Evolutionary conservation across 805 yeast genomes (phyloP).

Genomic region (Kazachstania martiniae): DNA sequence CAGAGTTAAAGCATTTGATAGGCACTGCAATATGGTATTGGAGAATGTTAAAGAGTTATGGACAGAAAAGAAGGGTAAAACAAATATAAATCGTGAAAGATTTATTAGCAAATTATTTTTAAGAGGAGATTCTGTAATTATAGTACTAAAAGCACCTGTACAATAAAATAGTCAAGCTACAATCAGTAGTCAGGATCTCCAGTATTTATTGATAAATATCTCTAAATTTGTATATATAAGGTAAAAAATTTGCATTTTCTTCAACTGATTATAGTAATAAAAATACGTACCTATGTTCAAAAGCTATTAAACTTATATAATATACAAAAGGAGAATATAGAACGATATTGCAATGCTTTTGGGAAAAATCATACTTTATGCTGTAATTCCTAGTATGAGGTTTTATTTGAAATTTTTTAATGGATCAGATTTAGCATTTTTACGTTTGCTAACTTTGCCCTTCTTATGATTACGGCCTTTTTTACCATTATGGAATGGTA

Average conservation of each 20-base stretch:
- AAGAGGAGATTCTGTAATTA: constrained; percentile 91
- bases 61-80: constrained; percentile 62
- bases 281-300: no score
- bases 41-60: constrained; percentile 83
- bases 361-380: no score
- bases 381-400: no score
- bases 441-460: constrained; percentile 35
- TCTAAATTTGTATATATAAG: no score
- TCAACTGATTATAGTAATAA: no score
- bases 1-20: constrained; percentile 86
- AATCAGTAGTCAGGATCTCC: no score
- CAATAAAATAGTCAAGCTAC: constrained; percentile 6
- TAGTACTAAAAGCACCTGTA: constrained; percentile 49
- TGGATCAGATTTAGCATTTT: constrained; percentile 48
- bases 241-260: no score
- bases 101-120: constrained; percentile 83
- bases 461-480: constrained; percentile 19
- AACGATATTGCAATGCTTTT: no score
- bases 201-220: no score
- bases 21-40: constrained; percentile 88
- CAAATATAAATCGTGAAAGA: constrained; percentile 52
- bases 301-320: no score
- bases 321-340: no score
- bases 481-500: constrained; percentile 51
- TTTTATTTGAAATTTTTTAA: constrained; percentile 44